Percentiles rank a stretch among this genome's conserved stretches.
Conservation (phyloP, 2,329 filamentous ascomycete species). For the Neoarthrinium moseri region DNA sequence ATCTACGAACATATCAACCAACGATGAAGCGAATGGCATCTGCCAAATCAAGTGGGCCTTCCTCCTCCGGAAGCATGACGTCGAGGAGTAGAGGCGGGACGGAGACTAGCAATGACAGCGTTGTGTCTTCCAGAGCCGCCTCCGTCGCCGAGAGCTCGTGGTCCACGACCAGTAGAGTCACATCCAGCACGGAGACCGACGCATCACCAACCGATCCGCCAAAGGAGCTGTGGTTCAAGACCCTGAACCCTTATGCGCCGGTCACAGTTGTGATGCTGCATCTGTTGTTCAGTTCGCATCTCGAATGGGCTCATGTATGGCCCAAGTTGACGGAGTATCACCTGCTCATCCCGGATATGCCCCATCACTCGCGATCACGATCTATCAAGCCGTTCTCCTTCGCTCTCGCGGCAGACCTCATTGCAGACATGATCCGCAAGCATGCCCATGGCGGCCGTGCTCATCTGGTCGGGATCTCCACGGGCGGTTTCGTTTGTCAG, state of each 20-base stretch:
- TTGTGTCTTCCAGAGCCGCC: not conserved
- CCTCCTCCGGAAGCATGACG: not conserved
- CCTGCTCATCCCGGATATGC: conserved; percentile 37
- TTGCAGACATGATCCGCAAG: conserved; percentile 33
- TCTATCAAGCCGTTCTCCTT: conserved; percentile 30
- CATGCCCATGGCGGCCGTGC: conserved; percentile 34
- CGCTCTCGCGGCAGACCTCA: conserved; percentile 25
- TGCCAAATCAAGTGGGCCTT: not conserved
- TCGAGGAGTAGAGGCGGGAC: conserved; percentile 1
- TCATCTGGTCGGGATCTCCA: conserved; percentile 39
- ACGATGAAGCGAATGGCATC: not conserved
- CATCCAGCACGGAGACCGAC: conserved; percentile 3
- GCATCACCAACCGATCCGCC: not conserved
- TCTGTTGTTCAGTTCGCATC: conserved; percentile 28
- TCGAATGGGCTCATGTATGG: conserved; percentile 33
- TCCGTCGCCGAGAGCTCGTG: conserved; percentile 2
- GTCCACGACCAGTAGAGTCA: not conserved
- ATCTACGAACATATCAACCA: not conserved
- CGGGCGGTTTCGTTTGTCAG: conserved; percentile 35
- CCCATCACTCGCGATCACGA: conserved; percentile 35
- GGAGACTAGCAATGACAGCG: not conserved
- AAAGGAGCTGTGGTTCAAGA: conserved; percentile 2
- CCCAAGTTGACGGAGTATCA: conserved; percentile 35
- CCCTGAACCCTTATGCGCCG: conserved; percentile 23
- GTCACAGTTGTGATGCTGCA: conserved; percentile 31